These are phyloP conservation scores for Erigeron philadelphicus DNA, from an alignment of 140 eudicot species.

Conservation along the genomic window DNA sequence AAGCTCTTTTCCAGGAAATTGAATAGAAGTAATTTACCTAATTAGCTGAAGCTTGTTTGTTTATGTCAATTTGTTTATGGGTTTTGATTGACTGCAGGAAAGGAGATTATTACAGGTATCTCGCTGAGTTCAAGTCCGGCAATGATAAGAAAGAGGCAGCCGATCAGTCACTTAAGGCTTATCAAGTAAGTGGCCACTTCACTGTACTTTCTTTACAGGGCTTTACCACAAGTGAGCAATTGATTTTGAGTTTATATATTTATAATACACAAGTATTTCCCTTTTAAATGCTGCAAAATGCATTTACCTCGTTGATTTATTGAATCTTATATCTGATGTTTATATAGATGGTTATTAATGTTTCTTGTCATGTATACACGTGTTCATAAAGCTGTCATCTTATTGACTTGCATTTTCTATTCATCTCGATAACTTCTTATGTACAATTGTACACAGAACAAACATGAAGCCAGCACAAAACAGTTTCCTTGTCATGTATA, in stretches of 20 bases:
- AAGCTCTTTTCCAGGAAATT: slow-evolving; percentile 2
- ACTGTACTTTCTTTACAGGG: not conserved
- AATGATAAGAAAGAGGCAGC: slow-evolving; percentile 65
- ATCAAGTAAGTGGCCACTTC: slow-evolving; percentile 33
- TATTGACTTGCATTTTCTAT: not conserved
- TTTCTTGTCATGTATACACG: not conserved
- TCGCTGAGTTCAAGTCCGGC: slow-evolving; percentile 65
- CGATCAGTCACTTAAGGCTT: slow-evolving; percentile 55
- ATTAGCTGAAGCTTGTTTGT: not conserved
- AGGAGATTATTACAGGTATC: slow-evolving; percentile 72
- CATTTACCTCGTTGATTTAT: not conserved
- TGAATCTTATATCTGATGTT: not conserved
- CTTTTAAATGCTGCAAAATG: not conserved
- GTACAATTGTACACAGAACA: not conserved
- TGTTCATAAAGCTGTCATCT: not conserved
- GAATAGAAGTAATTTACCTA: not conserved
- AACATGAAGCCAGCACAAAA: not conserved
- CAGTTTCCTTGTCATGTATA: not conserved
- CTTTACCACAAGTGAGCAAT: not conserved
- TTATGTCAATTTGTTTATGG: not conserved
- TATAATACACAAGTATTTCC: not conserved
- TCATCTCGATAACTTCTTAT: not conserved
- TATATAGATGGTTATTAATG: not conserved
- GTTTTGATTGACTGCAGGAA: slow-evolving; percentile 44
- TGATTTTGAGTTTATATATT: not conserved